Evolutionary conservation across 2,329 filamentous ascomycete genomes (phyloP).

Genomic region (Fusarium sp.): DNA sequence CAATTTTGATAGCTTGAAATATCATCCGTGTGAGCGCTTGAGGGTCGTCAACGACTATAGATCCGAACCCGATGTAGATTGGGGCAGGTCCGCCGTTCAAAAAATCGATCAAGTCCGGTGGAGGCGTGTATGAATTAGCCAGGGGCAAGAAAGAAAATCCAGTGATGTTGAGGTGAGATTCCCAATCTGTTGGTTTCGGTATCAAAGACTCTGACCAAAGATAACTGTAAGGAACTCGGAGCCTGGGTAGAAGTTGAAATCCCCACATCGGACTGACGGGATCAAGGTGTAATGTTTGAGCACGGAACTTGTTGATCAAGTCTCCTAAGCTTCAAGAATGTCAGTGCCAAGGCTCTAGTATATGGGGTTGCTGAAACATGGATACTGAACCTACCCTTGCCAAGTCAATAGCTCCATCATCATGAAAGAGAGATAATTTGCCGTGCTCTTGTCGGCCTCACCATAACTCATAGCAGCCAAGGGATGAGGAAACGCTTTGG

Average conservation of each 20-base stretch:
- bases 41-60: constrained; percentile 70
- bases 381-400: constrained; percentile 61
- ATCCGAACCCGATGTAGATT: constrained; percentile 72
- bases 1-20: constrained; percentile 63
- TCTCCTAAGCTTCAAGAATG: constrained; percentile 62
- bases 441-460: constrained; percentile 35
- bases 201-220: constrained; percentile 73
- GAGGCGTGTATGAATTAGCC: constrained; percentile 61
- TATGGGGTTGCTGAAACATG: too few relatives aligned
- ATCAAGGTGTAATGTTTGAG: constrained; percentile 67
- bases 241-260: constrained; percentile 67
- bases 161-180: constrained; percentile 63
- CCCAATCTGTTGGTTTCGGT: constrained; percentile 71
- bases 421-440: constrained; percentile 40
- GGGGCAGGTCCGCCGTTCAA: constrained; percentile 64
- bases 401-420: constrained; percentile 77
- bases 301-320: constrained; percentile 73
- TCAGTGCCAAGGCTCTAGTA: background rate
- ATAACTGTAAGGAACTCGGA: constrained; percentile 73
- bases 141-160: constrained; percentile 69
- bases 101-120: constrained; percentile 61
- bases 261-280: constrained; percentile 71
- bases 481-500: constrained; percentile 47
- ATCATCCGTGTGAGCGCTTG: constrained; percentile 64
- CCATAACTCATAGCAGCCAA: constrained; percentile 50